Conservation (phyloP, 495 filamentous ascomycete species). For the Parathielavia appendiculata region DNA sequence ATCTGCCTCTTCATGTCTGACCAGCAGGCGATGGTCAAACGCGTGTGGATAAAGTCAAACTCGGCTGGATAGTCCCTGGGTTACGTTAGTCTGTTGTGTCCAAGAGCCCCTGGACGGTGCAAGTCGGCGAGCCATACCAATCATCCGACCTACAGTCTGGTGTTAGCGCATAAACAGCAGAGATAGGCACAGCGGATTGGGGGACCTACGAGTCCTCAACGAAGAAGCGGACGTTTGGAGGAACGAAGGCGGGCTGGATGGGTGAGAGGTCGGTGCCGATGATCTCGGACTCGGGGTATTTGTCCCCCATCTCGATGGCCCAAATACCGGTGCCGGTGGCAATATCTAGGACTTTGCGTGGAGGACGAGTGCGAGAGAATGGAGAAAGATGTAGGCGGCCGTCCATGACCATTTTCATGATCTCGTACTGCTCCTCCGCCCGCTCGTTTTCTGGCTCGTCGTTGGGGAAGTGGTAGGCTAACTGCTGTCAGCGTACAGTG, state of each 20-base stretch:
- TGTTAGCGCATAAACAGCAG: background rate
- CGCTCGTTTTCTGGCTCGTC: slow-evolving; percentile 50
- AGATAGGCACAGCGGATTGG: background rate
- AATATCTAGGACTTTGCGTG: slow-evolving; percentile 59
- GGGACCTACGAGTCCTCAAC: slow-evolving; percentile 44
- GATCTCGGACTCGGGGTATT: slow-evolving; percentile 39
- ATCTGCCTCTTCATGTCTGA: slow-evolving; percentile 40
- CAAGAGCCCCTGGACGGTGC: background rate
- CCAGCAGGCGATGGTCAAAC: slow-evolving; percentile 45
- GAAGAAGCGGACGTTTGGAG: slow-evolving; percentile 42
- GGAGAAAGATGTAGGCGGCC: slow-evolving; percentile 56
- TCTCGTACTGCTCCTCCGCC: slow-evolving; percentile 57
- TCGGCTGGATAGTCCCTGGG: slow-evolving; percentile 24
- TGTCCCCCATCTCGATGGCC: slow-evolving; percentile 46
- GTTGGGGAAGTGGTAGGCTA: slow-evolving; percentile 57
- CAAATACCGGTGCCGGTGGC: slow-evolving; percentile 60
- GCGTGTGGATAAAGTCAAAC: slow-evolving; percentile 50
- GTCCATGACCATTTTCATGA: slow-evolving; percentile 51
- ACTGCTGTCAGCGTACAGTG: slow-evolving; percentile 17
- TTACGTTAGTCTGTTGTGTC: slow-evolving; percentile 13
- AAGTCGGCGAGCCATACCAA: slow-evolving; percentile 20
- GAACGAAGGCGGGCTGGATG: slow-evolving; percentile 43
- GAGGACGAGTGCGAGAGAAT: slow-evolving; percentile 38
- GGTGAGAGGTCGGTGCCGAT: slow-evolving; percentile 40
- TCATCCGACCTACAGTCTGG: slow-evolving; percentile 33